Conservation (phyloP, 1,284 basidiomycete species). For the Meira nashicola region DNA sequence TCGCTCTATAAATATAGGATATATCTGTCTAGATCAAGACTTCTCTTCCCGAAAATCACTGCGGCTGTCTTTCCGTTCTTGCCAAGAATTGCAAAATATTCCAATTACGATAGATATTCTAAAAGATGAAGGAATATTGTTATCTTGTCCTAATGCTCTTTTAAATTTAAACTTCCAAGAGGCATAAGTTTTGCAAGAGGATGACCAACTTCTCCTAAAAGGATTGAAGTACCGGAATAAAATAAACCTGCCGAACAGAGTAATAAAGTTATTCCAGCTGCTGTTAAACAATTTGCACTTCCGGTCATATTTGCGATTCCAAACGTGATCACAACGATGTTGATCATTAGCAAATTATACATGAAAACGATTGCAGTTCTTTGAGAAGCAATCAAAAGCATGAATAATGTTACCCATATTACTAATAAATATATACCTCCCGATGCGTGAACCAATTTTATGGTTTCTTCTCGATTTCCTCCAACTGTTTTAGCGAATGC, state of each 20-base stretch:
- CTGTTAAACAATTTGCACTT: not conserved
- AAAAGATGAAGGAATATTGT: no score
- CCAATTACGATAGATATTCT: no score
- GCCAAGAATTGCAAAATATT: no score
- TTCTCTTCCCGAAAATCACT: no score
- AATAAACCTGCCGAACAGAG: not conserved
- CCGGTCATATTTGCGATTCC: conserved; percentile 3
- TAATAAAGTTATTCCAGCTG: not conserved
- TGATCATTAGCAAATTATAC: not conserved
- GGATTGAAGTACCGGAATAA: not conserved
- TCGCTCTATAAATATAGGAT: no score
- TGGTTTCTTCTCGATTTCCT: not conserved
- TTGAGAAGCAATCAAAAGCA: conserved; percentile 4
- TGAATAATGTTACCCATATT: not conserved
- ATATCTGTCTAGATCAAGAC: no score
- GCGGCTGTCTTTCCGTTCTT: no score
- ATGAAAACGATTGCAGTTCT: not conserved
- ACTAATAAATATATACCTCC: not conserved
- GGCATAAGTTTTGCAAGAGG: not conserved
- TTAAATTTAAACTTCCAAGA: not conserved
- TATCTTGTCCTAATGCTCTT: not conserved
- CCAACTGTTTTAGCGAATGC: not conserved
- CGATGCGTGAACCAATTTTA: not conserved
- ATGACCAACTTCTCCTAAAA: conserved; percentile 5
- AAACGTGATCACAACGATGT: not conserved